Conservation (phyloP, 192 early-diverging fungal species). For the Phlyctochytrium planicorne region DNA sequence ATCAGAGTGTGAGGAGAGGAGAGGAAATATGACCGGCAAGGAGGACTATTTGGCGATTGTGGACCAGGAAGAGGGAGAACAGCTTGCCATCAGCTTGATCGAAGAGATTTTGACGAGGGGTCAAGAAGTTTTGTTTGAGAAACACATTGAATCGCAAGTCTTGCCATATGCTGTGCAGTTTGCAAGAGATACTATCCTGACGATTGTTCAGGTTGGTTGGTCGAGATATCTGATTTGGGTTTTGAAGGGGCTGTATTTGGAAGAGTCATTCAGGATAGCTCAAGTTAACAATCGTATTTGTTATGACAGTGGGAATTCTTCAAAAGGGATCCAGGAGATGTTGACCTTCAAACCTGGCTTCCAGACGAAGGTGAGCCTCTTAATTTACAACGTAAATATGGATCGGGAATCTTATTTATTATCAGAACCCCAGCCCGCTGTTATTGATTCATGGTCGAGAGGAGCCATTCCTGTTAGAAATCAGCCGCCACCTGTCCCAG, state of each 20-base stretch:
- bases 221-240: no score
- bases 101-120: slow-evolving; percentile 44
- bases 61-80: slow-evolving; percentile 50
- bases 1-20: no score
- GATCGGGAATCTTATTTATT: neutral
- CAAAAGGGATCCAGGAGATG: slow-evolving; percentile 40
- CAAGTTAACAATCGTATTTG: neutral
- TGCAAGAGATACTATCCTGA: slow-evolving; percentile 43
- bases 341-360: slow-evolving; percentile 42
- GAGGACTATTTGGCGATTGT: slow-evolving; percentile 42
- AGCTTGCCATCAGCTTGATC: slow-evolving; percentile 40
- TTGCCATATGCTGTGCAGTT: slow-evolving; percentile 56
- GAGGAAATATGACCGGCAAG: slow-evolving; percentile 7
- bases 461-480: slow-evolving; percentile 43
- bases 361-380: slow-evolving; percentile 44
- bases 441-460: slow-evolving; percentile 47
- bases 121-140: slow-evolving; percentile 58
- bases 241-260: no score
- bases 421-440: slow-evolving; percentile 41
- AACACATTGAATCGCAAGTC: slow-evolving; percentile 57
- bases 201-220: slow-evolving; percentile 36
- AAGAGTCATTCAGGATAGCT: slow-evolving; percentile 7
- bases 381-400: neutral
- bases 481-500: neutral
- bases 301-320: slow-evolving; percentile 53